A percentile compares a stretch with the other conserved stretches of the same genome.
Evolutionary conservation across 495 filamentous ascomycete genomes (phyloP).

Genomic region (Tuber borchii): DNA sequence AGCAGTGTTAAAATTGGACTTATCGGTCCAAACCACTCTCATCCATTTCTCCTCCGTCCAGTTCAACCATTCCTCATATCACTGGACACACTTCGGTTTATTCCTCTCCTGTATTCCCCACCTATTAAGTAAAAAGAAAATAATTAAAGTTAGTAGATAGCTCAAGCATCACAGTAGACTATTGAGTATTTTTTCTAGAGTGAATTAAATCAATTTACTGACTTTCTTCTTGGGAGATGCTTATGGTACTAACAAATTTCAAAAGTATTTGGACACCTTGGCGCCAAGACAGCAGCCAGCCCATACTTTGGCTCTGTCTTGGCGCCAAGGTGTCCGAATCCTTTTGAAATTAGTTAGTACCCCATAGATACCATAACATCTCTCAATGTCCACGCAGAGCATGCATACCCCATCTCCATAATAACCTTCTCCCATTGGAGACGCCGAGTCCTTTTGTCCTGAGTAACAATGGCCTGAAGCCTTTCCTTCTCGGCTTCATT

Average conservation of each 20-base stretch:
- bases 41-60: conserved; percentile 19
- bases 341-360: too few species aligned
- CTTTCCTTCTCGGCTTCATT: neutral
- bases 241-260: too few species aligned
- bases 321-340: too few species aligned
- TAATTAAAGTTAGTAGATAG: too few species aligned
- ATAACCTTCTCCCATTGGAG: conserved; percentile 23
- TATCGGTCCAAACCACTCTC: conserved; percentile 18
- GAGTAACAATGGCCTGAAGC: neutral
- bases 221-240: neutral
- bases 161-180: too few species aligned
- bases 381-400: neutral
- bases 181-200: too few species aligned
- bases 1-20: conserved; percentile 15
- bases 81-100: conserved; percentile 4
- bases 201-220: too few species aligned
- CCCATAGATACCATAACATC: conserved; percentile 16
- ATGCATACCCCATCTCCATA: conserved; percentile 13
- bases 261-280: too few species aligned
- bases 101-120: neutral
- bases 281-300: too few species aligned
- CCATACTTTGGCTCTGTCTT: too few species aligned
- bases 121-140: too few species aligned
- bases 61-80: neutral
- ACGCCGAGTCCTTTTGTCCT: conserved; percentile 1